Evolutionary conservation across 2,329 filamentous ascomycete genomes (phyloP).

Genomic region (Coniochaeta sp.): DNA sequence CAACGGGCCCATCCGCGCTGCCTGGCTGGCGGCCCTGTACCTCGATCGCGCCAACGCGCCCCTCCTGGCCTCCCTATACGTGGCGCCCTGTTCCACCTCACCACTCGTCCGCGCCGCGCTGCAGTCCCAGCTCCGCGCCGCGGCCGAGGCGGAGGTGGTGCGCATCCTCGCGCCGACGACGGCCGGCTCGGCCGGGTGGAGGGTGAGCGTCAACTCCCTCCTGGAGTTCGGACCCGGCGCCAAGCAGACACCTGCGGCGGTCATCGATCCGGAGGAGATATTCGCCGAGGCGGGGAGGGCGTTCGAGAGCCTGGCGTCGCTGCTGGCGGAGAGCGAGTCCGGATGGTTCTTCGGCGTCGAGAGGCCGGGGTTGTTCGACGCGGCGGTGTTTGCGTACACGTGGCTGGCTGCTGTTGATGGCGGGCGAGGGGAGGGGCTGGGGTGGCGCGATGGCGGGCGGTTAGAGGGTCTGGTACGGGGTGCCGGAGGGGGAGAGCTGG

Average conservation of each 20-base stretch:
- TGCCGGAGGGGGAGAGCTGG: conserved; percentile 12
- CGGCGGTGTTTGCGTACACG: conserved; percentile 83
- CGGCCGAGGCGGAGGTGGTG: conserved; percentile 68
- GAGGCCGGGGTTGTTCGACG: conserved; percentile 72
- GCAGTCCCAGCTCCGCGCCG: conserved; percentile 58
- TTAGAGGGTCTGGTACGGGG: conserved; percentile 10
- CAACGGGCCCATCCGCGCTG: conserved; percentile 70
- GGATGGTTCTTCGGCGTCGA: conserved; percentile 42
- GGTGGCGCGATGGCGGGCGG: conserved; percentile 49
- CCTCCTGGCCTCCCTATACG: conserved; percentile 66
- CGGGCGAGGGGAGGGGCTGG: conserved; percentile 27
- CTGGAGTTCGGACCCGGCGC: conserved; percentile 6
- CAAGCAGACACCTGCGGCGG: conserved; percentile 10
- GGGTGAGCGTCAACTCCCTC: background rate
- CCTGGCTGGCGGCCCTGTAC: conserved; percentile 85
- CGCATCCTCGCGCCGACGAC: conserved; percentile 43
- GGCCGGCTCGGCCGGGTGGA: background rate
- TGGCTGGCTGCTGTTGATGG: conserved; percentile 61
- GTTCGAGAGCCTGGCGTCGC: conserved; percentile 35
- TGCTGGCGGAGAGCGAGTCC: conserved; percentile 22
- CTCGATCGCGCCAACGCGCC: conserved; percentile 60
- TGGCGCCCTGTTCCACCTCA: conserved; percentile 54
- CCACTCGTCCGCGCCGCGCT: conserved; percentile 56
- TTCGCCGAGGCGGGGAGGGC: conserved; percentile 37
- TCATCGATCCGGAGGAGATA: conserved; percentile 30